phyloP scores from a whole-genome alignment of 2,329 filamentous ascomycete genomes.

The Trichoderma pleuroti region DNA sequence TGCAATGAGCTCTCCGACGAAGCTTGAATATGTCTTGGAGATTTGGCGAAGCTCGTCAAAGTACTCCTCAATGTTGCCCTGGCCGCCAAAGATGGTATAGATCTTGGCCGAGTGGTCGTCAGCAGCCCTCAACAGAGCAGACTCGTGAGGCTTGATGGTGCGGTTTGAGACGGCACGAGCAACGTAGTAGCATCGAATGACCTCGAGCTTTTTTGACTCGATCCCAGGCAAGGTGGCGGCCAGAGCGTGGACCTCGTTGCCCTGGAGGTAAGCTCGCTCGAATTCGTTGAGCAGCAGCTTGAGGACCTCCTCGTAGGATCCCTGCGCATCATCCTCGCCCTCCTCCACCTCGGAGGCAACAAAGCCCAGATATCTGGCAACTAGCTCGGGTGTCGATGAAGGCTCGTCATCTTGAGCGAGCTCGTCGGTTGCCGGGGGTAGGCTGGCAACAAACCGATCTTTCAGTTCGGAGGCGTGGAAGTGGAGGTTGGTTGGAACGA shows the following conservation, averaged over 20 bases:
- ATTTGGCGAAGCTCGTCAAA: conserved; percentile 95
- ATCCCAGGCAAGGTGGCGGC: conserved; percentile 85
- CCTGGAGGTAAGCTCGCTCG: conserved; percentile 87
- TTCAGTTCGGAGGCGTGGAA: conserved; percentile 94
- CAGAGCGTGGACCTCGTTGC: conserved; percentile 93
- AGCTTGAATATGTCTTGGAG: conserved; percentile 84
- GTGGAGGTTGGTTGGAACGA: conserved; percentile 91
- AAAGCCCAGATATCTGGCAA: conserved; percentile 89
- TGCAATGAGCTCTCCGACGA: conserved; percentile 80
- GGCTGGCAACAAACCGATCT: conserved; percentile 78
- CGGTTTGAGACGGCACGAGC: conserved; percentile 80
- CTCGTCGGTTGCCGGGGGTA: conserved; percentile 92
- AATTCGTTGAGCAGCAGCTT: conserved; percentile 94
- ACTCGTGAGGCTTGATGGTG: conserved; percentile 87
- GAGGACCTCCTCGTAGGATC: conserved; percentile 87
- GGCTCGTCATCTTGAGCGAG: conserved; percentile 97
- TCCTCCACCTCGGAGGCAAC: conserved; percentile 86
- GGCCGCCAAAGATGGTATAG: conserved; percentile 93
- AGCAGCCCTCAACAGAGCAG: conserved; percentile 84
- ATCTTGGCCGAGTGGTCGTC: conserved; percentile 78
- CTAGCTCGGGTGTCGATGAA: conserved; percentile 89
- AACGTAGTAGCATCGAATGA: conserved; percentile 87
- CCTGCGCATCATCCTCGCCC: conserved; percentile 83
- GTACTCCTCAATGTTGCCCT: conserved; percentile 99
- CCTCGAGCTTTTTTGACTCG: conserved; percentile 83